A percentile compares a stretch with the other conserved stretches of the same genome.
Conservation (phyloP, 2,329 filamentous ascomycete genomes). For the Penicillium sp. region DNA sequence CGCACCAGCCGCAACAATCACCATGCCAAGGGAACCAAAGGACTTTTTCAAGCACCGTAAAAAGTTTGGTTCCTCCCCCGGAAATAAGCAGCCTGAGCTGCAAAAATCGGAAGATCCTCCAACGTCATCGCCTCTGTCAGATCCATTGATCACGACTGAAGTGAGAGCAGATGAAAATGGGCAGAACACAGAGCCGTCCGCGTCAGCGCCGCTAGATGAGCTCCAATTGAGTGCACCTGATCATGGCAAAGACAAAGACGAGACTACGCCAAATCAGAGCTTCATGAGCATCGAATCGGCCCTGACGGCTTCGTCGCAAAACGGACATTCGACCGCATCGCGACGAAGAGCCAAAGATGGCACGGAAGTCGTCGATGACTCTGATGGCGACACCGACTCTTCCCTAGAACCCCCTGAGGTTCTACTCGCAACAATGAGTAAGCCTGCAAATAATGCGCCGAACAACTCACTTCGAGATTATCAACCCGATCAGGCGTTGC, state of each 20-base stretch:
- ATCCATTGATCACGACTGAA: conserved; percentile 22
- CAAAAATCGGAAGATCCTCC: background rate
- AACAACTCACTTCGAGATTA: background rate
- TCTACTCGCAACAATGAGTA: conserved; percentile 28
- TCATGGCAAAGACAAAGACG: conserved; percentile 3
- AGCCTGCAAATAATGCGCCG: background rate
- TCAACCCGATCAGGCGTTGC: background rate
- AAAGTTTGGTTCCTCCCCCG: background rate
- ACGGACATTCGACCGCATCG: conserved; percentile 27
- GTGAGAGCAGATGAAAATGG: conserved; percentile 10
- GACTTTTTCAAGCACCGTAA: conserved; percentile 45
- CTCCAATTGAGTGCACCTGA: background rate
- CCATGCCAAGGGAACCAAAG: conserved; percentile 31
- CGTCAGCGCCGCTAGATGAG: background rate
- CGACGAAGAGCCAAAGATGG: conserved; percentile 54
- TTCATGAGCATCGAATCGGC: conserved; percentile 16
- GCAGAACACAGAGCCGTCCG: background rate
- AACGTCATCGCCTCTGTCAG: conserved; percentile 15
- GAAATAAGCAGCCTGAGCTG: background rate
- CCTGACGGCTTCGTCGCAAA: conserved; percentile 13
- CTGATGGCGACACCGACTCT: conserved; percentile 61
- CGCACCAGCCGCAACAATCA: conserved; percentile 11
- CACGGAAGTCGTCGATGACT: conserved; percentile 53
- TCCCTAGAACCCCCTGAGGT: conserved; percentile 48
- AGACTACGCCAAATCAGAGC: conserved; percentile 10